phyloP scores from a whole-genome alignment of 768 basidiomycete genomes.

The Phylloporus sp. region DNA sequence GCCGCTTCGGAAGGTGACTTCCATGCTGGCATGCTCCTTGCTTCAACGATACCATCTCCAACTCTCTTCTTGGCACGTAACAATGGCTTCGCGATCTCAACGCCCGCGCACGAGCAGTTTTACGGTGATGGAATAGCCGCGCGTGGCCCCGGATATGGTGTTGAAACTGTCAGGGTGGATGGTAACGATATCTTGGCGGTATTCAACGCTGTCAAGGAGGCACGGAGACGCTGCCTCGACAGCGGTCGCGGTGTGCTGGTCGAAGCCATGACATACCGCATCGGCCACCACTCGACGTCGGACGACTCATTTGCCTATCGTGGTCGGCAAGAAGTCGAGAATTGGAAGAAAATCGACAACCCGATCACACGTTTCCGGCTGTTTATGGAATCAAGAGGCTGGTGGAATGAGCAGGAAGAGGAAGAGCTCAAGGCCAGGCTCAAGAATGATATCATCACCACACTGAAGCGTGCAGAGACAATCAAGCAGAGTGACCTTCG shows the following conservation, averaged over 20 bases:
- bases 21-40: conserved; percentile 83
- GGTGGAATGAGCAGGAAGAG: conserved; percentile 82
- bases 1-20: conserved; percentile 95
- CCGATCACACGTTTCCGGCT: conserved; percentile 81
- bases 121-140: conserved; percentile 91
- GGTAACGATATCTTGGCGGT: conserved; percentile 93
- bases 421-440: conserved; percentile 62
- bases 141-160: conserved; percentile 85
- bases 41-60: conserved; percentile 72
- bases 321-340: conserved; percentile 84
- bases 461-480: conserved; percentile 75
- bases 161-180: conserved; percentile 89
- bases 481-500: conserved; percentile 66
- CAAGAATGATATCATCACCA: conserved; percentile 69
- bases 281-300: conserved; percentile 94
- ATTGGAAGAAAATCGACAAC: conserved; percentile 87
- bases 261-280: conserved; percentile 90
- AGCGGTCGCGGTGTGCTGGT: conserved; percentile 79
- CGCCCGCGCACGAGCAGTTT: conserved; percentile 85
- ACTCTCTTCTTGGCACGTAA: conserved; percentile 73
- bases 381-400: conserved; percentile 76
- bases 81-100: conserved; percentile 95
- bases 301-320: conserved; percentile 96
- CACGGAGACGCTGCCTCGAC: conserved; percentile 65
- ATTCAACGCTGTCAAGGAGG: conserved; percentile 66